Evolutionary conservation across 176 grass and related monocot species (phyloP).

Genomic region (Phoenix roebelenii): DNA sequence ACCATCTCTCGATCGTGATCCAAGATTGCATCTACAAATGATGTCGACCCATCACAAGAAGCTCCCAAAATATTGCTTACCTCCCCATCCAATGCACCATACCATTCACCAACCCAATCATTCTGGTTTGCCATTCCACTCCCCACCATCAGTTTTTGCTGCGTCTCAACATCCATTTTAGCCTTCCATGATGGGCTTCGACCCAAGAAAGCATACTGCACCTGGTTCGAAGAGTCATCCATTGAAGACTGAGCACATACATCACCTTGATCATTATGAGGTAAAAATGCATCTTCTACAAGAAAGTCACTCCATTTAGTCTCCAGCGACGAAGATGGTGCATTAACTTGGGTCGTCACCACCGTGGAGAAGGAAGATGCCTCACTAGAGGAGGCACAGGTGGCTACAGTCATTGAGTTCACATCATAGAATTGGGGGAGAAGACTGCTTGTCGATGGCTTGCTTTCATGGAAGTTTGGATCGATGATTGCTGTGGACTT

Average conservation of each 20-base stretch:
- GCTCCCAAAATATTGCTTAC: neutral
- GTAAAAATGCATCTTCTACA: neutral
- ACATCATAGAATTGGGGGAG: slow-evolving; percentile 12
- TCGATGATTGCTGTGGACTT: slow-evolving; percentile 5
- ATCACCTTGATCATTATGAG: too few species aligned
- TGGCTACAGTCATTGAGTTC: neutral
- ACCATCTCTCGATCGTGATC: slow-evolving; percentile 68
- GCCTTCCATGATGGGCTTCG: too few species aligned
- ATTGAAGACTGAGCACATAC: too few species aligned
- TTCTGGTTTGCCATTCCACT: neutral
- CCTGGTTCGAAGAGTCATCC: too few species aligned
- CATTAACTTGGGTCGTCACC: neutral
- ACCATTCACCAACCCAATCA: neutral
- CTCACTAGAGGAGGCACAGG: neutral
- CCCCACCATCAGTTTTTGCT: slow-evolving; percentile 7
- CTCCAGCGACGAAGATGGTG: neutral
- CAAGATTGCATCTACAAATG: slow-evolving; percentile 83
- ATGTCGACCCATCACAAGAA: slow-evolving; percentile 35
- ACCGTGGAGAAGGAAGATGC: neutral
- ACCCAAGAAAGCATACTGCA: too few species aligned
- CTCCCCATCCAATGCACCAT: neutral
- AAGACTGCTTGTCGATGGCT: neutral
- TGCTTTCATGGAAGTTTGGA: slow-evolving; percentile 11
- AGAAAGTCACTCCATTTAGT: slow-evolving; percentile 29
- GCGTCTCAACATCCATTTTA: neutral